Evolutionary conservation across 257 asterid species (phyloP), one percentile per base, ranked within the genome.

Genomic region (Solanum sejunctum): DNA sequence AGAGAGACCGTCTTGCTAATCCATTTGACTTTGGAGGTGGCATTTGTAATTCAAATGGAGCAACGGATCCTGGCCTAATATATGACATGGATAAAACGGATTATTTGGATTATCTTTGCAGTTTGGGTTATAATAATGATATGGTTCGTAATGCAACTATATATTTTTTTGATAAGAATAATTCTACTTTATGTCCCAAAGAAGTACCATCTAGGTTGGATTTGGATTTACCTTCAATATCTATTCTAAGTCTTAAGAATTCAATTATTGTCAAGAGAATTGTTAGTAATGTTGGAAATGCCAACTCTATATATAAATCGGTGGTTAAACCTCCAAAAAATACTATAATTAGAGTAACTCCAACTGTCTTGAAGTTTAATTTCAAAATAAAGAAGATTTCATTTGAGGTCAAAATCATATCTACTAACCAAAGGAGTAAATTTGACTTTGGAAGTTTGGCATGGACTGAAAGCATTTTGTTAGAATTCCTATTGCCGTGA

Each of bases 21-120:
- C 88, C 92, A 17, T 91, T 91, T 7, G 92, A 89, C 70, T 88
- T 43, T 21, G 93, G 93, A 51, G 92, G 91, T 18, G 92, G 93
- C 6, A 88, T 91, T 45, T 89, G 86, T 9, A 89, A 88, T 82
- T 85, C 90, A 0, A 85, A 88, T 12, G 87, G 84, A 10, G 93
- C 93, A 3, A 71, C 84, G 7, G 77, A 88, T 63, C 93, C 93
- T 4, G 90, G 91, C 11, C 18, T 89, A 84, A 7, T 86, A 28
- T 90, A 89, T 21, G 91, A 89, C 78, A 85, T 90, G 90, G 88
- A 87, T 5, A 43, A 56, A 11, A 11, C 26, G 5, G 89, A 87
- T 85, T 90, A 89, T 13, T 66, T 70, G 49, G 26, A 86, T 73
- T 91, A 91, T 85, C 81, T 91, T 1, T 91, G 93, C 56, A 80